Conservation (phyloP, 768 basidiomycete species). For the Auriculariales sp. region DNA sequence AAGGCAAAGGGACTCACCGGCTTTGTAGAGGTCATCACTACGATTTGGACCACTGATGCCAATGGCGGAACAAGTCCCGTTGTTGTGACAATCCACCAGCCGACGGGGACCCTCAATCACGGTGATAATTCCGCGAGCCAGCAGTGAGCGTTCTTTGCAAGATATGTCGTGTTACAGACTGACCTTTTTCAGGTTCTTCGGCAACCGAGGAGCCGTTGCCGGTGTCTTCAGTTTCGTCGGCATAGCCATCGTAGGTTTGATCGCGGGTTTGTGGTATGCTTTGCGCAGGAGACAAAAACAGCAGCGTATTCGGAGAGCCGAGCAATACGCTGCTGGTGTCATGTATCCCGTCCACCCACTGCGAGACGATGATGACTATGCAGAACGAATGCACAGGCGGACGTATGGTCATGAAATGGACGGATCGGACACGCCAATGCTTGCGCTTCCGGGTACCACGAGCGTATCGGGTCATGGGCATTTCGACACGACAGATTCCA, state of each 20-base stretch:
- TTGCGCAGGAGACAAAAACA: slow-evolving; percentile 50
- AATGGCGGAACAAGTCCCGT: slow-evolving; percentile 41
- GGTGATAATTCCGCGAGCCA: slow-evolving; percentile 28
- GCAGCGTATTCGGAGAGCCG: slow-evolving; percentile 49
- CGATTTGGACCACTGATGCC: slow-evolving; percentile 36
- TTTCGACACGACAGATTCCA: neutral
- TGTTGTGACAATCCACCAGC: slow-evolving; percentile 54
- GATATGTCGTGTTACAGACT: neutral
- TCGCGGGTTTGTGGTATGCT: slow-evolving; percentile 58
- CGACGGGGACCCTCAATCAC: slow-evolving; percentile 45
- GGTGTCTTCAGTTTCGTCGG: slow-evolving; percentile 88
- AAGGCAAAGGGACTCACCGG: too few relatives aligned
- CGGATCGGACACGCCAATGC: neutral
- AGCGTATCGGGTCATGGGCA: neutral
- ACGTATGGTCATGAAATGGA: neutral
- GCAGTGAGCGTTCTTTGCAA: neutral
- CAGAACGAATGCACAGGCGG: neutral
- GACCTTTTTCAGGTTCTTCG: slow-evolving; percentile 53
- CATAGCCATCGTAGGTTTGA: slow-evolving; percentile 52
- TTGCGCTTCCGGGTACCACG: neutral
- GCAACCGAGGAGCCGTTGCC: slow-evolving; percentile 78
- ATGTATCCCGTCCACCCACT: neutral
- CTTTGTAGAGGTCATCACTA: too few relatives aligned
- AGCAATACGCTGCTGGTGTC: slow-evolving; percentile 40
- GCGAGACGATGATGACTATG: neutral